Conservation (phyloP, 2,329 filamentous ascomycete genomes). For the Cercospora zeae-maydis region DNA sequence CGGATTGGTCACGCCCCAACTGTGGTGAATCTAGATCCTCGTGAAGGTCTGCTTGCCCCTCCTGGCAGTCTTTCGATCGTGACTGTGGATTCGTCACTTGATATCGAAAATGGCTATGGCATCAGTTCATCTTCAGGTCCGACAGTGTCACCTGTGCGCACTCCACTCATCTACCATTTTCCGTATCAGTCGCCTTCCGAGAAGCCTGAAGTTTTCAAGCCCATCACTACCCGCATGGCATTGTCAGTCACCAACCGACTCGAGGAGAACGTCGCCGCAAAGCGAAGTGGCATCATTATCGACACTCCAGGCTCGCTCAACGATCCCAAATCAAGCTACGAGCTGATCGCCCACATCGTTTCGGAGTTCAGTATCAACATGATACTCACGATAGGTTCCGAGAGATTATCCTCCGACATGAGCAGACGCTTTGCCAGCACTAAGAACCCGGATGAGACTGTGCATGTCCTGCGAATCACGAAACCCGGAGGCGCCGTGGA, state of each 20-base stretch:
- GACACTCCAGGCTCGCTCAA: conserved; percentile 73
- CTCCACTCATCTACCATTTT: conserved; percentile 87
- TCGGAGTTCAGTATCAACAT: conserved; percentile 67
- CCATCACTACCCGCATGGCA: conserved; percentile 71
- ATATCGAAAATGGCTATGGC: conserved; percentile 80
- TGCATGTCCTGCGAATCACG: conserved; percentile 73
- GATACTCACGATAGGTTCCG: conserved; percentile 77
- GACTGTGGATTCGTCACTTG: conserved; percentile 82
- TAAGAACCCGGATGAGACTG: conserved; percentile 55
- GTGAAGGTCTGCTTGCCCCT: conserved; percentile 56
- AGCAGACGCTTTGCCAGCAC: conserved; percentile 60
- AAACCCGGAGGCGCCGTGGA: conserved; percentile 83
- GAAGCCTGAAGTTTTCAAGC: conserved; percentile 66
- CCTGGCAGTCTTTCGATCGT: conserved; percentile 79
- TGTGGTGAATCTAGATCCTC: conserved; percentile 80
- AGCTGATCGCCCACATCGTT: conserved; percentile 76
- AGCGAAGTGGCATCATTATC: conserved; percentile 74
- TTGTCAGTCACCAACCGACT: conserved; percentile 73
- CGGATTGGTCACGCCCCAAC: conserved; percentile 72
- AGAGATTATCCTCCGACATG: conserved; percentile 71
- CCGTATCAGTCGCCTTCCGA: conserved; percentile 71
- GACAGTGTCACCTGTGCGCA: conserved; percentile 80
- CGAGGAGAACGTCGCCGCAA: conserved; percentile 68
- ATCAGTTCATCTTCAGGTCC: conserved; percentile 87
- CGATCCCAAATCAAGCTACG: conserved; percentile 63